Conservation (phyloP, 2,329 filamentous ascomycete genomes). For the Colletotrichum truncatum region DNA sequence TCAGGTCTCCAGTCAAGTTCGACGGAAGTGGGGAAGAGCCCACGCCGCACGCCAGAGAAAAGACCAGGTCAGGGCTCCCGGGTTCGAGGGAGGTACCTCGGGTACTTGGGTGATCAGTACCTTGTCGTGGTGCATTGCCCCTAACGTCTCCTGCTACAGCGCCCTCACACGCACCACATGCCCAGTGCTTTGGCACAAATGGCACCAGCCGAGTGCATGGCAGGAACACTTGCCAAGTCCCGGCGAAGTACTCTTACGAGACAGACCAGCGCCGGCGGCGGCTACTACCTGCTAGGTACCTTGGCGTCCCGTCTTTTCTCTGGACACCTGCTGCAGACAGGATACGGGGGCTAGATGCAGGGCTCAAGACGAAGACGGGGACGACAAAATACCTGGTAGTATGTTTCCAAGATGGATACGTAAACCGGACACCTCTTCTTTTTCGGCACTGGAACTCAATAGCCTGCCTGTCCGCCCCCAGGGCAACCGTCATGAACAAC, state of each 20-base stretch:
- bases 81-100: conserved; percentile 21
- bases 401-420: conserved; percentile 9
- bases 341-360: conserved; percentile 10
- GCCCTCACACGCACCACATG: not conserved
- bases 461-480: not conserved
- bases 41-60: conserved; percentile 24
- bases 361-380: not conserved
- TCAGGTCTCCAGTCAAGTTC: conserved; percentile 24
- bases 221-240: conserved; percentile 8
- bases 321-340: conserved; percentile 6
- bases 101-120: conserved; percentile 23
- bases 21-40: conserved; percentile 23
- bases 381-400: not conserved
- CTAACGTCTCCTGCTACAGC: not conserved
- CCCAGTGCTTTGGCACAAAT: not conserved
- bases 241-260: not conserved
- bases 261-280: not conserved
- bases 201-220: conserved; percentile 6
- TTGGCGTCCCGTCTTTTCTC: conserved; percentile 2
- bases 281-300: conserved; percentile 18
- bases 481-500: not conserved
- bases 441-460: not conserved
- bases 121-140: conserved; percentile 1
- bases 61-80: conserved; percentile 28
- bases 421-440: not conserved